phyloP scores from a whole-genome alignment of 495 filamentous ascomycete species.

The Bacidia gigantensis region DNA sequence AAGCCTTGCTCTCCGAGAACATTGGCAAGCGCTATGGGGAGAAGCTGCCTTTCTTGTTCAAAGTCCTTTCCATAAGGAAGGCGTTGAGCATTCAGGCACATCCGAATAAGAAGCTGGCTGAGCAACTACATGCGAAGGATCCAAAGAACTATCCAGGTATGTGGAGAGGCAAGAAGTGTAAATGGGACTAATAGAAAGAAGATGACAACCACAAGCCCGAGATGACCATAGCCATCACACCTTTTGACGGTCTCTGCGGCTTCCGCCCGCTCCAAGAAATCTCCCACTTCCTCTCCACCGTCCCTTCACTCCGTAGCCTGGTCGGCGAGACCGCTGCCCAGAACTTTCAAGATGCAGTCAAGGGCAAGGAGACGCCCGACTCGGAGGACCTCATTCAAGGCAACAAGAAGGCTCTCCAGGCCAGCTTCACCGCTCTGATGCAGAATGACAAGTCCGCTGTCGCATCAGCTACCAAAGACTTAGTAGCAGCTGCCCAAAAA shows the following conservation, averaged over 20 bases:
- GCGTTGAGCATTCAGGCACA: conserved; percentile 95
- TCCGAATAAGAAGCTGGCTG: conserved; percentile 94
- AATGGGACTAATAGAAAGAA: conserved; percentile 15
- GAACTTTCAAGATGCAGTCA: conserved; percentile 54
- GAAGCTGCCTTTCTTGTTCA: conserved; percentile 92
- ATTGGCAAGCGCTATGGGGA: conserved; percentile 57
- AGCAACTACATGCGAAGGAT: conserved; percentile 71
- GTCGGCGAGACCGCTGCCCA: conserved; percentile 57
- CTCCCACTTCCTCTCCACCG: conserved; percentile 62
- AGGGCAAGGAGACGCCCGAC: conserved; percentile 48
- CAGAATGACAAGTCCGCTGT: conserved; percentile 53
- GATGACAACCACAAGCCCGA: conserved; percentile 99
- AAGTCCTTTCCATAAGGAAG: conserved; percentile 87
- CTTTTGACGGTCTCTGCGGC: conserved; percentile 90
- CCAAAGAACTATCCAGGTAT: conserved; percentile 81
- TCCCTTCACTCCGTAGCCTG: conserved; percentile 59
- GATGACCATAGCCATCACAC: conserved; percentile 95
- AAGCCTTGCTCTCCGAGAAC: conserved; percentile 57
- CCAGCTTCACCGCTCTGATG: conserved; percentile 67
- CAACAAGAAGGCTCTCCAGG: conserved; percentile 72
- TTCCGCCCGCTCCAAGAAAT: conserved; percentile 85
- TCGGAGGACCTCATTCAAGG: conserved; percentile 38
- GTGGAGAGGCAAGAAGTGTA: conserved; percentile 1
- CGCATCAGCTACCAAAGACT: conserved; percentile 44
- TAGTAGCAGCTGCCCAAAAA: conserved; percentile 56